These are phyloP conservation scores for Nitzschia sp. DNA, from an alignment of 108 stramenopile genomes.

Conservation along the genomic window DNA sequence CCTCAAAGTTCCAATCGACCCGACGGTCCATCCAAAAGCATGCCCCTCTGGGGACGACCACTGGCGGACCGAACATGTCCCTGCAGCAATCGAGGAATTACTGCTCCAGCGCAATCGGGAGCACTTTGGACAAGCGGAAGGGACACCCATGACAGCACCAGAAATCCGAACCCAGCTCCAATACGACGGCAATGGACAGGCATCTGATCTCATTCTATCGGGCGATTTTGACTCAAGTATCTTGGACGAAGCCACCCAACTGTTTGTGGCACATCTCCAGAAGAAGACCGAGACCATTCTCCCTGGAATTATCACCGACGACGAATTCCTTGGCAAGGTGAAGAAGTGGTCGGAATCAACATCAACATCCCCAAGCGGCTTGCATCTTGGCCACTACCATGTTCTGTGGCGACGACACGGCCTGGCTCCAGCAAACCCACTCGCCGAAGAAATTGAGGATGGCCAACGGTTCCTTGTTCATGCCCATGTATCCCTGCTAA, in stretches of 20 bases:
- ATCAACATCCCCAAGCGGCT: background rate
- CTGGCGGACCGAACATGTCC: background rate
- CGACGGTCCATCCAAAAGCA: background rate
- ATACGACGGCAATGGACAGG: background rate
- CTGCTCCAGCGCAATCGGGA: background rate
- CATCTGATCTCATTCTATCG: background rate
- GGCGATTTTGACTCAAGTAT: background rate
- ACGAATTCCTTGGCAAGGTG: background rate
- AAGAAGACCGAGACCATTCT: too few species aligned
- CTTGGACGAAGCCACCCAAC: background rate
- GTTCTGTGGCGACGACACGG: background rate
- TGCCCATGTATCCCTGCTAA: background rate
- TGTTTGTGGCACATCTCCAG: background rate
- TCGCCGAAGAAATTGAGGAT: background rate
- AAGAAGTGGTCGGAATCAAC: background rate
- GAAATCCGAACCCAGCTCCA: background rate
- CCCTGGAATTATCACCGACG: background rate
- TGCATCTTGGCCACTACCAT: constrained; percentile 5
- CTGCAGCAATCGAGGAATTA: background rate
- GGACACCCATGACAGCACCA: background rate
- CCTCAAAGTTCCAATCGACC: too few species aligned
- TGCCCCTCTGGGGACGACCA: background rate
- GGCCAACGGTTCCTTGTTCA: background rate
- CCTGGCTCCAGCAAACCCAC: background rate
- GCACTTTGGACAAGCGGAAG: too few species aligned